Evolutionary conservation across 306 rosid genomes (phyloP).

Genomic region (Cucumis melo): DNA sequence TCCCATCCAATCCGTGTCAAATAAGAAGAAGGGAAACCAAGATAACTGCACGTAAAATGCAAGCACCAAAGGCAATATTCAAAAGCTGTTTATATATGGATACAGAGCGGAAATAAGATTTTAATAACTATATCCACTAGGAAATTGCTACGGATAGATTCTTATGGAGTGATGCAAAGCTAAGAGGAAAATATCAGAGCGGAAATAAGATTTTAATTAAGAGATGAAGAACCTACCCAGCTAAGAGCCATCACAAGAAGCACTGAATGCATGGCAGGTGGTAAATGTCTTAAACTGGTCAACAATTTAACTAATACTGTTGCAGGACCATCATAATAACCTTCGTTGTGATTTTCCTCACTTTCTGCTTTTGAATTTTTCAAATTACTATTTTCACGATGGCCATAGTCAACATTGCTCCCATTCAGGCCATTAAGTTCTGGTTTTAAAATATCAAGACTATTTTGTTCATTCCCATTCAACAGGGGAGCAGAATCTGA

Average conservation of each 20-base stretch:
- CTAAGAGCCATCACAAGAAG: slow-evolving; percentile 94
- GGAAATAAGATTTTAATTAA: not conserved
- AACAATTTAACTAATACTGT: slow-evolving; percentile 82
- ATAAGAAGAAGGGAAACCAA: slow-evolving; percentile 96
- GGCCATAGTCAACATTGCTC: slow-evolving; percentile 16
- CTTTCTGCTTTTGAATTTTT: slow-evolving; percentile 25
- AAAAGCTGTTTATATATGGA: slow-evolving; percentile 13
- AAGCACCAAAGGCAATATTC: slow-evolving; percentile 6
- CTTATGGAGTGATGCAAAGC: not conserved
- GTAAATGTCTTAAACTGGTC: slow-evolving; percentile 92
- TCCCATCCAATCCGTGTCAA: slow-evolving; percentile 99
- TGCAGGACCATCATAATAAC: slow-evolving; percentile 69
- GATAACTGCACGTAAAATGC: slow-evolving; percentile 48
- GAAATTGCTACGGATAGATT: not conserved
- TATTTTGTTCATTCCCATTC: slow-evolving; percentile 47
- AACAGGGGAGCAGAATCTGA: slow-evolving; percentile 85
- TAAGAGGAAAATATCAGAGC: not conserved
- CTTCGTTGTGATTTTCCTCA: slow-evolving; percentile 41
- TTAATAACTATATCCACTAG: not conserved
- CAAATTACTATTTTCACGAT: slow-evolving; percentile 23
- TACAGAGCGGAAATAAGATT: too few species aligned
- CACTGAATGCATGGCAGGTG: slow-evolving; percentile 96
- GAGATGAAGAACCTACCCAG: slow-evolving; percentile 49
- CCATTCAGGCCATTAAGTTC: slow-evolving; percentile 23
- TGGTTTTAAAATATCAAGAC: slow-evolving; percentile 28